Evolutionary conservation across 208 protist genomes (phyloP).

Genomic region (Crithidia thermophila): DNA sequence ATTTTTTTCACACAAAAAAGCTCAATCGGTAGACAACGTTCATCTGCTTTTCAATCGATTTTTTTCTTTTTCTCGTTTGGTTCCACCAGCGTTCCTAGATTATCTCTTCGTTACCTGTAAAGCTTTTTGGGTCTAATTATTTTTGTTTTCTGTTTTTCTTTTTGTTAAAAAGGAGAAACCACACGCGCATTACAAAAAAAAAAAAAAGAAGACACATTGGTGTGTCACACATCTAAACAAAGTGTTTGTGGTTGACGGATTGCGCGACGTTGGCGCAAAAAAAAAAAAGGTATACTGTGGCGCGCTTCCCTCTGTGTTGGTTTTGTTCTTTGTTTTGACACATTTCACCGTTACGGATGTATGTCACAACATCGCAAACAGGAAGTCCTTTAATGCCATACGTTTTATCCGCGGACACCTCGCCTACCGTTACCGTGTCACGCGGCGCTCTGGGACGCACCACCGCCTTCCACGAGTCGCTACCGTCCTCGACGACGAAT

Average conservation of each 20-base stretch:
- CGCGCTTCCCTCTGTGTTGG: no score
- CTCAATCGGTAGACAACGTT: no score
- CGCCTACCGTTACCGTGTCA: not conserved
- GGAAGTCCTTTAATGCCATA: slow-evolving; percentile 15
- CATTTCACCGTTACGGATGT: not conserved
- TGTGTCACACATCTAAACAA: no score
- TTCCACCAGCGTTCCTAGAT: not conserved
- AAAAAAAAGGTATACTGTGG: no score
- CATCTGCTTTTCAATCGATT: no score
- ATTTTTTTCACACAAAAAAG: no score
- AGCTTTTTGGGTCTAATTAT: not conserved
- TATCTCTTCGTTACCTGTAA: not conserved
- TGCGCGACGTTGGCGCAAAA: no score
- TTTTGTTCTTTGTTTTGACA: not conserved
- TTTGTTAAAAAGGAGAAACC: not conserved
- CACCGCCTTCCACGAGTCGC: slow-evolving; percentile 1
- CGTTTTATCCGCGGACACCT: not conserved
- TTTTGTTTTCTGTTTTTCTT: slow-evolving; percentile 1
- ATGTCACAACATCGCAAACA: slow-evolving; percentile 9
- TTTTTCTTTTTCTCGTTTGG: slow-evolving; percentile 3
- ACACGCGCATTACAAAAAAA: no score
- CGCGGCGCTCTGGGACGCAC: not conserved
- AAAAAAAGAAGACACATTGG: no score
- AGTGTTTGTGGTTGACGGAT: no score
- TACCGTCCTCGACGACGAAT: not conserved